Conservation (phyloP, 2,329 filamentous ascomycete genomes). For the Sporothrix globosa region DNA sequence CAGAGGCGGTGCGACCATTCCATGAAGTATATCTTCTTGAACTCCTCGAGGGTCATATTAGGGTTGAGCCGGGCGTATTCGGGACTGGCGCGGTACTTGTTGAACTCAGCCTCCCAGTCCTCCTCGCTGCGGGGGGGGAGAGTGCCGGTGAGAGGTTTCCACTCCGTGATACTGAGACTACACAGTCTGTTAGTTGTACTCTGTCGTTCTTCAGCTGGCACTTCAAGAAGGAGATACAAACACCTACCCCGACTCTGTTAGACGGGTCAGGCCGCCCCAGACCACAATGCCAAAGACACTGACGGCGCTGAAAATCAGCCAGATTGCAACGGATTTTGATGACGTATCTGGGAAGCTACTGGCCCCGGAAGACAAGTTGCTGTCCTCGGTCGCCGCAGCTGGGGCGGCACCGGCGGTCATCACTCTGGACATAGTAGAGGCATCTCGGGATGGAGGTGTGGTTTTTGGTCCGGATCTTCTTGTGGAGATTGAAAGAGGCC, state of each 20-base stretch:
- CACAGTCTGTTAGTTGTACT: neutral
- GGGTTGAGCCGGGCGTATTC: slow-evolving; percentile 93
- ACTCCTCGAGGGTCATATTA: slow-evolving; percentile 88
- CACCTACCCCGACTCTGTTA: slow-evolving; percentile 90
- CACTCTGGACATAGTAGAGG: slow-evolving; percentile 30
- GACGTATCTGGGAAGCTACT: slow-evolving; percentile 62
- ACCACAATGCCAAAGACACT: slow-evolving; percentile 97
- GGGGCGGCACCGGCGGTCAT: slow-evolving; percentile 33
- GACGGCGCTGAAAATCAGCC: slow-evolving; percentile 86
- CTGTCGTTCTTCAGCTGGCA: neutral
- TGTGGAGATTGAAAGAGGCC: neutral
- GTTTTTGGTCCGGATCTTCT: neutral
- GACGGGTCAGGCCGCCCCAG: slow-evolving; percentile 86
- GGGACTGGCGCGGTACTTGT: slow-evolving; percentile 87
- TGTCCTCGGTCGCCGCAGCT: slow-evolving; percentile 32
- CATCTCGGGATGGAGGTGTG: neutral
- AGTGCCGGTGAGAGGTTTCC: slow-evolving; percentile 92
- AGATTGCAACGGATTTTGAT: slow-evolving; percentile 81
- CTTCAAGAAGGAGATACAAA: neutral
- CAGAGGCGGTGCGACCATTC: slow-evolving; percentile 96
- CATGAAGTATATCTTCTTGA: slow-evolving; percentile 99
- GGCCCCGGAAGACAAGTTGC: slow-evolving; percentile 40
- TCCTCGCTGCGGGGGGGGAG: slow-evolving; percentile 75
- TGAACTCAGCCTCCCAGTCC: slow-evolving; percentile 92
- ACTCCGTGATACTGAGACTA: slow-evolving; percentile 91